These are phyloP conservation scores for Phytophthora crassamura DNA, from an alignment of 352 stramenopile genomes.

Conservation along the genomic window DNA sequence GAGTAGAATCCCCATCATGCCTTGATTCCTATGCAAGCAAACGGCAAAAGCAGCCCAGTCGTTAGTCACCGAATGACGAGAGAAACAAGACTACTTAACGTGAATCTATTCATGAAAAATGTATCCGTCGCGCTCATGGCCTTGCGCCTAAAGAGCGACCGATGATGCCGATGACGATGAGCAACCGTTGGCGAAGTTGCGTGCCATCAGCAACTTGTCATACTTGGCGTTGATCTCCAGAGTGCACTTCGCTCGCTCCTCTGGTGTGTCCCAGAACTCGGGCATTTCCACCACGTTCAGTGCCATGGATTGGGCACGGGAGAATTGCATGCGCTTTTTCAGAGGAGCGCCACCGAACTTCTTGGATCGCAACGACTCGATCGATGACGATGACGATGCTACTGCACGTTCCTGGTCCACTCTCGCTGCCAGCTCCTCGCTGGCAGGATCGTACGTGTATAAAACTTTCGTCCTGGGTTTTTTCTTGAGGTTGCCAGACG, in stretches of 20 bases:
- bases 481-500: constrained; percentile 33
- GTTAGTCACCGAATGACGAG: too few species aligned
- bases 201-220: constrained; percentile 44
- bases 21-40: constrained; percentile 6
- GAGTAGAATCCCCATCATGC: constrained; percentile 10
- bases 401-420: constrained; percentile 30
- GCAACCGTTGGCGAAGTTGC: constrained; percentile 28
- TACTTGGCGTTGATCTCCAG: constrained; percentile 57
- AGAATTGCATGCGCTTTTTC: constrained; percentile 25
- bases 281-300: constrained; percentile 51
- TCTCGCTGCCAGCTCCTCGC: constrained; percentile 33
- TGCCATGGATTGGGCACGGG: constrained; percentile 43
- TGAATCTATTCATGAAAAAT: constrained; percentile 18
- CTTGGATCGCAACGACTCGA: constrained; percentile 15
- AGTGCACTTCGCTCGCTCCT: constrained; percentile 39
- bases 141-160: constrained; percentile 24
- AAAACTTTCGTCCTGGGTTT: constrained; percentile 29
- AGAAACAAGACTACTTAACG: neutral
- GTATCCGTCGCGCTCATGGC: neutral
- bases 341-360: constrained; percentile 8
- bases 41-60: neutral
- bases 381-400: constrained; percentile 21
- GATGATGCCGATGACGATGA: constrained; percentile 37
- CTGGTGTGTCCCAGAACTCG: constrained; percentile 46
- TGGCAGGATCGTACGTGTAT: constrained; percentile 41